Base-by-base conservation (phyloP, 2,329 filamentous ascomycete genomes). In the Ophiostoma triangulosporum region DNA sequence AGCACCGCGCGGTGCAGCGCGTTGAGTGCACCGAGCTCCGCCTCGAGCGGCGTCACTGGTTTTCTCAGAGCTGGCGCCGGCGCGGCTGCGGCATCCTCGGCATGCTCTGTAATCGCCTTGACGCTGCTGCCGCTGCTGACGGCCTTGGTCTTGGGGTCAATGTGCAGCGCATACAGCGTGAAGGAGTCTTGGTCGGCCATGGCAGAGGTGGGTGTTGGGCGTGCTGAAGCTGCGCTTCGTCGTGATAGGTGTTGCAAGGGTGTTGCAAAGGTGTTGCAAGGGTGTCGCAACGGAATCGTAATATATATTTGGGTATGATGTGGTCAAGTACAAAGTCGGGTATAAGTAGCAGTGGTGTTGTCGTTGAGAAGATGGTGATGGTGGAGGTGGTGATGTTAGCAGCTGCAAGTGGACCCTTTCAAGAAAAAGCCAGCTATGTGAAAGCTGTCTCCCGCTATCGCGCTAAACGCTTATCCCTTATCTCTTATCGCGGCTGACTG, bases 41-140 rank as follows among this genome's bases (percentile, higher is more conserved):
- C 67, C 52, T 73, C 70, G 32, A 88, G 75, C 11, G 74, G 70
- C 71, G 58, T 70, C 62, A 22, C 68, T 31, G 66, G 61, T 56
- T 73, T 65, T 20, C 73, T 95, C 95, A 64, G 84, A 84, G 60
- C 81, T 68, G n/a, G 87, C 80, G 72, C 95, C 85, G 68, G 96
- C 77, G 58, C 80, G 73, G 53, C 38, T 22, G 26, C 14, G 14
- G 3, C 8, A n/a, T 14, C n/a, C 17, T 46, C 26, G 27, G 24
- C 43, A 14, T 26, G 40, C 12, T 46, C 26, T 12, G 43, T 27
- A 24, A 46, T 29, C 3, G 43, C 43, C 38, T 43, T 43, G 38
- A 15, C 15, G 15, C 15, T 17, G 24, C 43, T 46, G 24, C 26
- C 6, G 29, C 15, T 33, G 48, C 31, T 24, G 17, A 49, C 12